Evolutionary conservation across 352 stramenopile genomes (phyloP).

Genomic region (Globisporangium polare): DNA sequence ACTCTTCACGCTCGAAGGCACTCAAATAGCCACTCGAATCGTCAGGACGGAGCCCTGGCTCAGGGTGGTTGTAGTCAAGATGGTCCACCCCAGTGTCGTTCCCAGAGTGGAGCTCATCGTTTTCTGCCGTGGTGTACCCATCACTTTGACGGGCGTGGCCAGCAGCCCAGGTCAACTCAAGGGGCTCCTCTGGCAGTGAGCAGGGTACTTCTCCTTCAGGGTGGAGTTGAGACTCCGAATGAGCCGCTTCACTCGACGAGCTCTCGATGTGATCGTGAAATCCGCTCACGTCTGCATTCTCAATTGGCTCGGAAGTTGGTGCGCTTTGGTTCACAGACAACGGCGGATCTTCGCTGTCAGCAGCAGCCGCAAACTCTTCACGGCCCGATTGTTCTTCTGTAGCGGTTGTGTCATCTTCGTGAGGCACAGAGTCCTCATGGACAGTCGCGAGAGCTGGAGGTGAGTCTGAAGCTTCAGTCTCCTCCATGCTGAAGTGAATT

Average conservation of each 20-base stretch:
- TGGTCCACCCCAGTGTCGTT: background rate
- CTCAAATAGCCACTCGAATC: background rate
- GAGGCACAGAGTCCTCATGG: background rate
- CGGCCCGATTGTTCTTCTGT: background rate
- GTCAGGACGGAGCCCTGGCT: background rate
- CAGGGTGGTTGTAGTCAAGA: background rate
- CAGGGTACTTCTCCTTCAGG: background rate
- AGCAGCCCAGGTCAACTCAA: background rate
- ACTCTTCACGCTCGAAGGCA: background rate
- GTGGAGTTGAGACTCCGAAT: background rate
- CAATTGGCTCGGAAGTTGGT: background rate
- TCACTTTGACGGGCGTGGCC: too few species aligned
- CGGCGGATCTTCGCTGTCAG: background rate
- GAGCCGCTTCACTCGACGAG: background rate
- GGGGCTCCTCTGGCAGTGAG: too few species aligned
- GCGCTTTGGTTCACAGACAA: background rate
- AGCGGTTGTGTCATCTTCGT: background rate
- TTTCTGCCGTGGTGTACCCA: too few species aligned
- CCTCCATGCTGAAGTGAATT: background rate
- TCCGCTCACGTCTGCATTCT: background rate
- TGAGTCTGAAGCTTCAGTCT: background rate
- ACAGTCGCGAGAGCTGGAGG: background rate
- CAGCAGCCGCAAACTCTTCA: background rate
- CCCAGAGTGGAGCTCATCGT: background rate
- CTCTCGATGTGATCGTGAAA: background rate